These are phyloP conservation scores for Solanum peruvianum DNA, from an alignment of 257 asterid species.

Conservation along the genomic window DNA sequence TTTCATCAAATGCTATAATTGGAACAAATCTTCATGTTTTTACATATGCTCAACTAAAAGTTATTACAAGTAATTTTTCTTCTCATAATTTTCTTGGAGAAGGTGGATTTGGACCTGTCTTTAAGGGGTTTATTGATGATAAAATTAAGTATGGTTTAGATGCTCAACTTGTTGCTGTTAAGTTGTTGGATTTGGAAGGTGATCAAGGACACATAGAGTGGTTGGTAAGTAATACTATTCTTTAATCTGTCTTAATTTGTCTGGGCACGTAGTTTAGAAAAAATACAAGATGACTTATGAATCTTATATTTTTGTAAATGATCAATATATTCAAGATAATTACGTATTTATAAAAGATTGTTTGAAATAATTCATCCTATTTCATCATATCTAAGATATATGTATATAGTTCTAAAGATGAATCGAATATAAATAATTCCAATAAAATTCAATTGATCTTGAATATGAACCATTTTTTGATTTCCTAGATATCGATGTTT, in stretches of 20 bases:
- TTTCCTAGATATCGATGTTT: neutral
- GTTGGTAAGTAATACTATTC: neutral
- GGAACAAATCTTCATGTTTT: conserved; percentile 8
- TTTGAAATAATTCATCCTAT: neutral
- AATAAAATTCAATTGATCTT: no score
- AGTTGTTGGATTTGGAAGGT: conserved; percentile 9
- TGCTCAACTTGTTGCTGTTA: conserved; percentile 14
- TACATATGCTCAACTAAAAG: neutral
- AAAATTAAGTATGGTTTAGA: neutral
- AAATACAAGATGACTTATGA: neutral
- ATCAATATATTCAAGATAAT: no score
- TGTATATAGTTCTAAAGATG: neutral
- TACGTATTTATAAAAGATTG: neutral
- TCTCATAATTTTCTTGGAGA: conserved; percentile 7
- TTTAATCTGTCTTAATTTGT: neutral
- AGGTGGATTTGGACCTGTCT: conserved; percentile 17
- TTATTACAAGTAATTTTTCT: conserved; percentile 5
- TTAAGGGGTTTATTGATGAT: conserved; percentile 14
- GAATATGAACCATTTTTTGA: neutral
- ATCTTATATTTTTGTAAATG: no score
- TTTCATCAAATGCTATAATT: conserved; percentile 3
- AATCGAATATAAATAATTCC: no score
- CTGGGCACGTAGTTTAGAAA: neutral
- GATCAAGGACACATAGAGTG: conserved; percentile 10
- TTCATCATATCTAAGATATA: no score